A percentile compares a stretch with the other conserved stretches of the same genome.
Conservation (phyloP, 495 filamentous ascomycete species). For the Chaetomium tenue region DNA sequence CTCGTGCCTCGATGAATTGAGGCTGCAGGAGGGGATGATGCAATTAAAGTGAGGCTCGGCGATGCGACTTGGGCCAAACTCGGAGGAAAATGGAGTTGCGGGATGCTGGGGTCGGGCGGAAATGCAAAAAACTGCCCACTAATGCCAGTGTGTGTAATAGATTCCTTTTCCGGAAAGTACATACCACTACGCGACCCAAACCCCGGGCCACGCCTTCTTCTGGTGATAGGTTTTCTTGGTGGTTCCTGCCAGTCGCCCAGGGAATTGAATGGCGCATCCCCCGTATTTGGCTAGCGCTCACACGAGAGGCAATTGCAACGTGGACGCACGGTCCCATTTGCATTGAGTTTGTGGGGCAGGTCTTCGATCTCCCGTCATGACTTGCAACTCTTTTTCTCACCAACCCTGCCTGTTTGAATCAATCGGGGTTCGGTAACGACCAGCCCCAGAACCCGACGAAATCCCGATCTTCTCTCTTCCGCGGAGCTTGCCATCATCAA, state of each 20-base stretch:
- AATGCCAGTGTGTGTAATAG: background rate
- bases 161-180: background rate
- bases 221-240: background rate
- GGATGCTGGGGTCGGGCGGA: constrained; percentile 1
- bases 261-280: background rate
- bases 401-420: background rate
- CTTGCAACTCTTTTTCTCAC: background rate
- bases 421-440: constrained; percentile 16
- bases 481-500: background rate
- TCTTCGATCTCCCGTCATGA: constrained; percentile 5
- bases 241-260: no score
- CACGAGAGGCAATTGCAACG: background rate
- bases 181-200: background rate
- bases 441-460: background rate
- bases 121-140: constrained; percentile 8
- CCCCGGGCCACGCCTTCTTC: background rate
- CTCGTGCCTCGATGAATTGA: background rate
- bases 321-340: background rate
- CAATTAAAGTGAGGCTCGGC: background rate
- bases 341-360: background rate
- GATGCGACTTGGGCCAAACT: background rate
- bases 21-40: background rate
- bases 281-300: background rate
- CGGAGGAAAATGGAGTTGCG: background rate
- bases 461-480: background rate